Evolutionary conservation across 352 stramenopile species (phyloP), one percentile per base, ranked within the genome.

Genomic region (Pythium utonaiense): DNA sequence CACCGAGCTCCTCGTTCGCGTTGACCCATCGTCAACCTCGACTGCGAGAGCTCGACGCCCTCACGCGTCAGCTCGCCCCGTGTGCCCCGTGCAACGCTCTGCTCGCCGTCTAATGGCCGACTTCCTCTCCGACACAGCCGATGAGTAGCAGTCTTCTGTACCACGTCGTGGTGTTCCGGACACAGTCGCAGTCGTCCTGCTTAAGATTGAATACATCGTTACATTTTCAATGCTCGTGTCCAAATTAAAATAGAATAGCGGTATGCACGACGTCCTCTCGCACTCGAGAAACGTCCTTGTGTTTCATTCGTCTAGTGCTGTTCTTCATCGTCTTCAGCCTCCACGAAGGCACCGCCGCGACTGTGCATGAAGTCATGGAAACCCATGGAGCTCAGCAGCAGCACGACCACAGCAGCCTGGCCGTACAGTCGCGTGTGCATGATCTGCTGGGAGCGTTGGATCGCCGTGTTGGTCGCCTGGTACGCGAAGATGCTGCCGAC

Each of bases 351-450:
- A 60, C 78, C 76, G 40, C 84, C 84, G 45, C 67, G 82, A 54
- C 78, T 80, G 17, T 68, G 58, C 84, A 94, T 94, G 62, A 83
- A 94, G 64, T 94, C 84, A 53, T 94, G 80, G 73, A 94, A 92
- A 9, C 72, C 80, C 82, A 94, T 94, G 48, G 84, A 86, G 64
- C 75, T 70, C 25, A 94, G 65, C 53, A 94, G 70, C 52, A 94
- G 45, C 27, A 86, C 67, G 3, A 94, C 80, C 1, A 90, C 76
- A 0, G 80, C 67, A 19, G 67, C 74, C 50, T 94, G 84, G 50
- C 84, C 82, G 70, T 94, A 94, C 52, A 94, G 87, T 56, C 84
- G 82, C 45, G 84, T 89, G 72, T 91, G 77, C 84, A 94, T 94
- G 66, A 94, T 86, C 81, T 91, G 78, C 73, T 94, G 84, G 60